Conservation (phyloP, 2,329 filamentous ascomycete species). For the Botrytis hyacinthi region DNA sequence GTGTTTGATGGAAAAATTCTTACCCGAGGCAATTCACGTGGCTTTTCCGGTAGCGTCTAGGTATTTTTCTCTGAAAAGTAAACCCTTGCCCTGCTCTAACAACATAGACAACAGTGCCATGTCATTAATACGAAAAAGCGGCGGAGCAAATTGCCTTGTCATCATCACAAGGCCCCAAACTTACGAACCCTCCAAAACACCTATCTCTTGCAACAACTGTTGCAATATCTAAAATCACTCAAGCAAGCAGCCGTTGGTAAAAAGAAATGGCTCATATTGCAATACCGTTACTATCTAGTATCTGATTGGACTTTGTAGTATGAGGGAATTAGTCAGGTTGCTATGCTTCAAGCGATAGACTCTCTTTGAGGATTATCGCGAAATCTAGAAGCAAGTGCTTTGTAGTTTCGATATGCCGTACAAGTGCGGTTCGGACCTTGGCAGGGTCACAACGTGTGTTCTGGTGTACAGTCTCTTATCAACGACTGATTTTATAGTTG, state of each 20-base stretch:
- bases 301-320: background rate
- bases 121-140: conserved; percentile 1
- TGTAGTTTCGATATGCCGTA: conserved; percentile 12
- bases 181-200: background rate
- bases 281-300: background rate
- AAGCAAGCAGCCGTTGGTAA: background rate
- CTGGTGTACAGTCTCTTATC: conserved; percentile 8
- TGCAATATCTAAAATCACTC: background rate
- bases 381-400: conserved; percentile 17
- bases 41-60: background rate
- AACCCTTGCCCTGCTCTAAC: background rate
- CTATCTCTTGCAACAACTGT: background rate
- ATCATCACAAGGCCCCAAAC: conserved; percentile 7
- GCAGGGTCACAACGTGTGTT: conserved; percentile 7
- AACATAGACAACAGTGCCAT: conserved; percentile 3
- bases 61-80: background rate
- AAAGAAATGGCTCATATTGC: conserved; percentile 19
- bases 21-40: conserved; percentile 15
- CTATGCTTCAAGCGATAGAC: background rate
- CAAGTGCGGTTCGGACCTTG: conserved; percentile 7
- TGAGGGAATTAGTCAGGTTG: conserved; percentile 15
- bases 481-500: conserved; percentile 9
- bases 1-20: conserved; percentile 8
- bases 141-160: background rate
- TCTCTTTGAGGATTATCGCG: background rate